A percentile compares a stretch with the other conserved stretches of the same genome.
Evolutionary conservation across 306 rosid genomes (phyloP).

Genomic region (Citrullus mucosospermus): DNA sequence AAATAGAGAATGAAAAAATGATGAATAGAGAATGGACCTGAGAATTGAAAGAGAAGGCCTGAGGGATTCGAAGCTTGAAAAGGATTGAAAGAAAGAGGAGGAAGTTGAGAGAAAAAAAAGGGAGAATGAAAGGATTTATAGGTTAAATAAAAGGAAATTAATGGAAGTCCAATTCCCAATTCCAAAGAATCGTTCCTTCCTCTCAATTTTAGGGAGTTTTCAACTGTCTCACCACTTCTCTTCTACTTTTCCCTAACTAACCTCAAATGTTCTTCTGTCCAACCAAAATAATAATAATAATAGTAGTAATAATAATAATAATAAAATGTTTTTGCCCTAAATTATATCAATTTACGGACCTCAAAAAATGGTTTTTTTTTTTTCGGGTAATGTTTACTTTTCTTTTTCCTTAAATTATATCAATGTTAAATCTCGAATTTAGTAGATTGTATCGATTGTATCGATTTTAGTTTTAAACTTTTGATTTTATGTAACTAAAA

Average conservation of each 20-base stretch:
- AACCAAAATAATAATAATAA: too few species aligned
- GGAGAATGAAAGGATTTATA: not conserved
- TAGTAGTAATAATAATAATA: too few species aligned
- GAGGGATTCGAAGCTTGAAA: not conserved
- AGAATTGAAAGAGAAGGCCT: not conserved
- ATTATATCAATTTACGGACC: too few species aligned
- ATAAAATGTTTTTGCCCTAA: too few species aligned
- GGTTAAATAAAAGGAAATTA: not conserved
- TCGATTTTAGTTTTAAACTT: too few species aligned
- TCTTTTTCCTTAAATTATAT: too few species aligned
- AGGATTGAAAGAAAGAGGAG: not conserved
- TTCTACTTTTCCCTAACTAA: not conserved
- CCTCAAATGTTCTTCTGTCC: too few species aligned
- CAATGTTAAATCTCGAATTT: too few species aligned
- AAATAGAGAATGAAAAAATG: not conserved
- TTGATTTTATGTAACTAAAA: too few species aligned
- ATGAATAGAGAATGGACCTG: not conserved
- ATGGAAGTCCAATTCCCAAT: not conserved
- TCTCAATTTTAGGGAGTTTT: not conserved
- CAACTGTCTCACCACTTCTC: not conserved
- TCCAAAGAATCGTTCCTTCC: not conserved
- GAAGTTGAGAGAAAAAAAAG: not conserved
- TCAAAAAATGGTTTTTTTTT: too few species aligned
- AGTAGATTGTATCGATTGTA: too few species aligned
- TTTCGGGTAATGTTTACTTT: too few species aligned